These are phyloP conservation scores for Colletotrichum navitas DNA, from an alignment of 2,329 filamentous ascomycete genomes.

Conservation along the genomic window DNA sequence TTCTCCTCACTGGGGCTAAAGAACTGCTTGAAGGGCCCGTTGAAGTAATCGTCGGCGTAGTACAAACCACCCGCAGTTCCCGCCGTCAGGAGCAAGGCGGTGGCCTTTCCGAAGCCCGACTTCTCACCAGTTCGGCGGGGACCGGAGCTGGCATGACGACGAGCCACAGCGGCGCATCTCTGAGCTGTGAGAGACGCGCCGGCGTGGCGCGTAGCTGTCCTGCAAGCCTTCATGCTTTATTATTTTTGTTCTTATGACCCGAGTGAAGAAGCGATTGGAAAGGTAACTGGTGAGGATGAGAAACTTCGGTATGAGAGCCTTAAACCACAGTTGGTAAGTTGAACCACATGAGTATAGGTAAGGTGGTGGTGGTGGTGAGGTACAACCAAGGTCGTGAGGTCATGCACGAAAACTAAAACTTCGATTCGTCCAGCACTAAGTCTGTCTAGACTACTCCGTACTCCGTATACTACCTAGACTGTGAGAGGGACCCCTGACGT, in stretches of 20 bases:
- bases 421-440: slow-evolving; percentile 39
- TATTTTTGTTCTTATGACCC: not conserved
- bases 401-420: slow-evolving; percentile 42
- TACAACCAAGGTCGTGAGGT: slow-evolving; percentile 42
- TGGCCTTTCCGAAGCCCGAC: slow-evolving; percentile 10
- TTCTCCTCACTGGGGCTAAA: slow-evolving; percentile 18
- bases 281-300: not conserved
- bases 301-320: slow-evolving; percentile 9
- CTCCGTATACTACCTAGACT: slow-evolving; percentile 31
- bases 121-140: slow-evolving; percentile 19
- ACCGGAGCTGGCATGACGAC: slow-evolving; percentile 33
- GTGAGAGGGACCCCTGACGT: slow-evolving; percentile 29
- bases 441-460: not conserved
- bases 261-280: not conserved
- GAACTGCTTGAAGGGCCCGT: slow-evolving; percentile 35
- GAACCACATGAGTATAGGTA: not conserved
- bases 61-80: slow-evolving; percentile 55
- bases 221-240: slow-evolving; percentile 35
- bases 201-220: slow-evolving; percentile 29
- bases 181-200: slow-evolving; percentile 36
- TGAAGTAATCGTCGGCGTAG: slow-evolving; percentile 49
- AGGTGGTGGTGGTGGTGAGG: slow-evolving; percentile 5
- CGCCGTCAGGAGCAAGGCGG: slow-evolving; percentile 25
- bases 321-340: slow-evolving; percentile 5
- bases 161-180: slow-evolving; percentile 29